Evolutionary conservation across 768 basidiomycete genomes (phyloP).

Genomic region (Cystofilobasidium ferigula): DNA sequence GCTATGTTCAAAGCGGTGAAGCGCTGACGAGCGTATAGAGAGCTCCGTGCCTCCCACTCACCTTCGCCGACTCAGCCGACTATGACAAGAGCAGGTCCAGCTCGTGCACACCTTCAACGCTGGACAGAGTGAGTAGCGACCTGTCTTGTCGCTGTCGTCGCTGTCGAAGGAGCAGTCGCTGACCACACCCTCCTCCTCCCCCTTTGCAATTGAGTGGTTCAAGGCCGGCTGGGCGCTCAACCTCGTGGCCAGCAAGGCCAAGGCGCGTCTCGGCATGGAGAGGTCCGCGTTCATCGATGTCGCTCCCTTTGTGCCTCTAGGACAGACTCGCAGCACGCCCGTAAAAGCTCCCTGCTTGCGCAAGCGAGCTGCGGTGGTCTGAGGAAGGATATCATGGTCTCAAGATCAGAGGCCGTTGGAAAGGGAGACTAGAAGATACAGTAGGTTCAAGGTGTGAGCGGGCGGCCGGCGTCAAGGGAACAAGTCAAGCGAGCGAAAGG

Average conservation of each 20-base stretch:
- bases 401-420: neutral
- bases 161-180: neutral
- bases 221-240: conserved; percentile 92
- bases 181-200: no score
- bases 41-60: conserved; percentile 82
- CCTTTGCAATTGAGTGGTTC: conserved; percentile 95
- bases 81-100: conserved; percentile 78
- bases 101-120: conserved; percentile 93
- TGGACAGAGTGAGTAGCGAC: no score
- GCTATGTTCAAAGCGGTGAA: no score
- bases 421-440: neutral
- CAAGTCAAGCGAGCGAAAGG: neutral
- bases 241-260: conserved; percentile 29
- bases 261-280: conserved; percentile 1
- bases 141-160: neutral
- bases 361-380: no score
- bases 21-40: no score
- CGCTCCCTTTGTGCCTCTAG: no score
- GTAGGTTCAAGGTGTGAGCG: no score
- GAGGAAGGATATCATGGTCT: no score
- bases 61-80: conserved; percentile 80
- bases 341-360: no score
- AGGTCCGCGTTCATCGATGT: no score
- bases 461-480: no score
- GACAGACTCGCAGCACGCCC: no score